These are phyloP conservation scores for Emiliania huxleyi DNA, from an alignment of 78 protist genomes.

Conservation along the genomic window DNA sequence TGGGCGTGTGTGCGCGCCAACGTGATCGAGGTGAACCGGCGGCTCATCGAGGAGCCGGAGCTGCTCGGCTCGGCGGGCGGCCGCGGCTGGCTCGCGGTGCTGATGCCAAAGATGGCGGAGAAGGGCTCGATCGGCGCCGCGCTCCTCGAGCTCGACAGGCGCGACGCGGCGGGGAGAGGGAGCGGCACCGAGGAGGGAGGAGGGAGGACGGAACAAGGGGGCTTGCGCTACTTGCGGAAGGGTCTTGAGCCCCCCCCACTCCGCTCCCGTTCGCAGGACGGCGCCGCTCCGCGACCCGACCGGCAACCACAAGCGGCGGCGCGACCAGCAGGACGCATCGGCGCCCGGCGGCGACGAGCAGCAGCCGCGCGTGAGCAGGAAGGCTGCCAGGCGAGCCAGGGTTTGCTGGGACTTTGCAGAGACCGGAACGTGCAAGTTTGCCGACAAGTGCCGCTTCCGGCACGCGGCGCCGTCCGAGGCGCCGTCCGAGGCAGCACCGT, in stretches of 20 bases:
- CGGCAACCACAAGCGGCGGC: background rate
- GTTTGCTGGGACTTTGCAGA: background rate
- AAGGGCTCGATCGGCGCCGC: background rate
- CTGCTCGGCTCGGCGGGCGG: background rate
- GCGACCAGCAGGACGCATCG: too few species aligned
- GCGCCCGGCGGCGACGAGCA: too few species aligned
- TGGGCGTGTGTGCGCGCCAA: background rate
- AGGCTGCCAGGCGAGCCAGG: background rate
- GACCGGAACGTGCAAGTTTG: background rate
- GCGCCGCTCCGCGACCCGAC: background rate
- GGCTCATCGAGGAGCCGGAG: background rate
- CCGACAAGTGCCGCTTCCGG: background rate
- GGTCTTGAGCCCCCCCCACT: too few species aligned
- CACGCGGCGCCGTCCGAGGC: too few species aligned
- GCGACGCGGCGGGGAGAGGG: too few species aligned
- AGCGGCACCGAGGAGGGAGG: too few species aligned
- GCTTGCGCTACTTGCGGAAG: too few species aligned
- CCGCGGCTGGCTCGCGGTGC: background rate
- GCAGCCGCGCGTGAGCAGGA: background rate
- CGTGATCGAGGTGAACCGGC: background rate
- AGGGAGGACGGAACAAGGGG: too few species aligned
- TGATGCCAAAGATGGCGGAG: background rate
- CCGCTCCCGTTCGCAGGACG: too few species aligned
- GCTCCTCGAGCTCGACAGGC: background rate
- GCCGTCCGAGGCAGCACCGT: too few species aligned